A percentile compares a stretch with the other conserved stretches of the same genome.
These are phyloP conservation scores for Mycena floridula DNA, from an alignment of 768 basidiomycete species.

Conservation along the genomic window DNA sequence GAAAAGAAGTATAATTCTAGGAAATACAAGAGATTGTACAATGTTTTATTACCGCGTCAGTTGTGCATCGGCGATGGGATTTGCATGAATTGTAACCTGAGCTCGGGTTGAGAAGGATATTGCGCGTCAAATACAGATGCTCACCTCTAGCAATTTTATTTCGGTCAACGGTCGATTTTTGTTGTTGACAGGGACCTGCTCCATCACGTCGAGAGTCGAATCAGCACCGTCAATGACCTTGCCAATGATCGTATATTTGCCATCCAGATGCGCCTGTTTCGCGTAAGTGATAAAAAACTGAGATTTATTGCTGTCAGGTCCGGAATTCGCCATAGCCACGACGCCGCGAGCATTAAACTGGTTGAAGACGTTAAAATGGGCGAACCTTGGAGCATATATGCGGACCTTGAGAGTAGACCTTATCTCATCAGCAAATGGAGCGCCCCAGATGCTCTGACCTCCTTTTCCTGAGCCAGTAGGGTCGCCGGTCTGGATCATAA, in stretches of 20 bases:
- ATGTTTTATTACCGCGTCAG: conserved; percentile 26
- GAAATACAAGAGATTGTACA: neutral
- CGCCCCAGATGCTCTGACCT: conserved; percentile 95
- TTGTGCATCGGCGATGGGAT: conserved; percentile 84
- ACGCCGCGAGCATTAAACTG: conserved; percentile 95
- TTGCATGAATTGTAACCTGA: conserved; percentile 87
- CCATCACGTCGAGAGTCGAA: conserved; percentile 90
- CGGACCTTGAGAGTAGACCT: conserved; percentile 88
- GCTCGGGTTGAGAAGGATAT: conserved; percentile 7
- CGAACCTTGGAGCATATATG: conserved; percentile 8
- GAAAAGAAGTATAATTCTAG: neutral
- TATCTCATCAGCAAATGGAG: conserved; percentile 87
- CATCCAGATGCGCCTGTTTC: conserved; percentile 91
- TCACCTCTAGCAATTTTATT: conserved; percentile 78
- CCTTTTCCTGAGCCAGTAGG: conserved; percentile 89
- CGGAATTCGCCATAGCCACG: conserved; percentile 98
- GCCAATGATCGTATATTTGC: conserved; percentile 92
- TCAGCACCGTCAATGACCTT: conserved; percentile 99
- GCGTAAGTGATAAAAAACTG: conserved; percentile 89
- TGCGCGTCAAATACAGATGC: conserved; percentile 5
- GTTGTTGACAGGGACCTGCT: conserved; percentile 81
- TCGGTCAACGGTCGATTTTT: conserved; percentile 87
- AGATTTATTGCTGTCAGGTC: conserved; percentile 88
- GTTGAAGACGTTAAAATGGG: conserved; percentile 16
- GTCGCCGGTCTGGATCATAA: conserved; percentile 95